These are phyloP conservation scores for Panellus pusillus DNA, from an alignment of 768 basidiomycete species.

Conservation along the genomic window DNA sequence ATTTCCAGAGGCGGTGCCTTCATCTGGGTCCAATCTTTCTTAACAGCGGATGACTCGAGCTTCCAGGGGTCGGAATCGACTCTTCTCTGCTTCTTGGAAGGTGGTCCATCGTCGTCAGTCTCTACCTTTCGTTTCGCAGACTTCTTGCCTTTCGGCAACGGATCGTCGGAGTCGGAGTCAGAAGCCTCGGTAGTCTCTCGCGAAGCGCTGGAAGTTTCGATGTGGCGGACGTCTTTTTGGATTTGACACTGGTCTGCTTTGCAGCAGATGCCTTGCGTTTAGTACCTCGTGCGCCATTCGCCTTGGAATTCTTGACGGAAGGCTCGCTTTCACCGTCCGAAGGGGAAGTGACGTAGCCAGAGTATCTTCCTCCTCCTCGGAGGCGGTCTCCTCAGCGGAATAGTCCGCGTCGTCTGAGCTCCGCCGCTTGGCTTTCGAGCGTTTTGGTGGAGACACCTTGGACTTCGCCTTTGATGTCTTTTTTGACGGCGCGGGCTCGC, in stretches of 20 bases:
- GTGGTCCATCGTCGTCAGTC: constrained; percentile 35
- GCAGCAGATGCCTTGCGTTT: constrained; percentile 20
- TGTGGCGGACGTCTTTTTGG: constrained; percentile 18
- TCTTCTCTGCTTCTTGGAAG: constrained; percentile 54
- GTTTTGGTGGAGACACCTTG: constrained; percentile 20
- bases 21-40: constrained; percentile 77
- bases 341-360: constrained; percentile 21
- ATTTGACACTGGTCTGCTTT: constrained; percentile 16
- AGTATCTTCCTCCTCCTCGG: constrained; percentile 30
- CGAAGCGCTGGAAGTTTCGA: constrained; percentile 13
- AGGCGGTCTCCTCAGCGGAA: constrained; percentile 34
- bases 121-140: constrained; percentile 38
- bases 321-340: constrained; percentile 37
- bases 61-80: constrained; percentile 78
- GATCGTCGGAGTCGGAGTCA: constrained; percentile 18
- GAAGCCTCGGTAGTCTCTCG: constrained; percentile 11
- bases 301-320: constrained; percentile 23
- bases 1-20: constrained; percentile 84
- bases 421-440: constrained; percentile 24
- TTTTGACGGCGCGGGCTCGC: constrained; percentile 28
- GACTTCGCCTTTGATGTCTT: constrained; percentile 26
- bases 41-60: constrained; percentile 58
- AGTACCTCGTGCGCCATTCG: constrained; percentile 1
- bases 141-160: constrained; percentile 34
- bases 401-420: constrained; percentile 45